Conservation (phyloP, 352 stramenopile species). For the Thraustochytrium sp. region DNA sequence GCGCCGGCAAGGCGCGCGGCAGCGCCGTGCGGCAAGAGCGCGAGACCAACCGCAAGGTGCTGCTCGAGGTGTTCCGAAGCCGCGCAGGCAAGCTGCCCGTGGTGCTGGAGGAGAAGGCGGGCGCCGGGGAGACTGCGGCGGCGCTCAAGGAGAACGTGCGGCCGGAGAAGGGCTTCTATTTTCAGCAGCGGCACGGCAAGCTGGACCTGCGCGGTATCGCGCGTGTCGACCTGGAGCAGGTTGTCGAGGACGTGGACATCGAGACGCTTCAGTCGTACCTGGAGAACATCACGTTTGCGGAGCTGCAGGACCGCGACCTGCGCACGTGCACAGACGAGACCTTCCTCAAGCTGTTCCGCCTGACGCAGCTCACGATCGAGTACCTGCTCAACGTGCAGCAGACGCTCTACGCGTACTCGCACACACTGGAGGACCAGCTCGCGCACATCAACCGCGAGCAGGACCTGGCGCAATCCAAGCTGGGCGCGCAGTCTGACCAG, state of each 20-base stretch:
- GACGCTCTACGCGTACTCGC: constrained; percentile 49
- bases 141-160: constrained; percentile 5
- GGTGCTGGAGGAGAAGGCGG: background rate
- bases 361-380: constrained; percentile 62
- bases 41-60: background rate
- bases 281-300: constrained; percentile 59
- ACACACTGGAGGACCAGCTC: constrained; percentile 9
- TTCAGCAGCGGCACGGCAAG: constrained; percentile 51
- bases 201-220: constrained; percentile 55
- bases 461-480: constrained; percentile 1
- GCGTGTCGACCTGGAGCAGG: constrained; percentile 53
- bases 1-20: background rate
- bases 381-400: constrained; percentile 61
- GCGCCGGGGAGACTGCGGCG: background rate
- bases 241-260: constrained; percentile 59
- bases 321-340: constrained; percentile 55
- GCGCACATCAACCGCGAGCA: background rate
- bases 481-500: background rate
- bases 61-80: constrained; percentile 6
- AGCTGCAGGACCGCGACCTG: constrained; percentile 59
- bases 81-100: background rate
- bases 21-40: background rate
- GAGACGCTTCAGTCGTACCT: constrained; percentile 57
- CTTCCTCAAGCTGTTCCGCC: constrained; percentile 61
- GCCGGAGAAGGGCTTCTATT: constrained; percentile 34